Conservation (phyloP, 2,329 filamentous ascomycete species). For the Neofusicoccum cordaticola region DNA sequence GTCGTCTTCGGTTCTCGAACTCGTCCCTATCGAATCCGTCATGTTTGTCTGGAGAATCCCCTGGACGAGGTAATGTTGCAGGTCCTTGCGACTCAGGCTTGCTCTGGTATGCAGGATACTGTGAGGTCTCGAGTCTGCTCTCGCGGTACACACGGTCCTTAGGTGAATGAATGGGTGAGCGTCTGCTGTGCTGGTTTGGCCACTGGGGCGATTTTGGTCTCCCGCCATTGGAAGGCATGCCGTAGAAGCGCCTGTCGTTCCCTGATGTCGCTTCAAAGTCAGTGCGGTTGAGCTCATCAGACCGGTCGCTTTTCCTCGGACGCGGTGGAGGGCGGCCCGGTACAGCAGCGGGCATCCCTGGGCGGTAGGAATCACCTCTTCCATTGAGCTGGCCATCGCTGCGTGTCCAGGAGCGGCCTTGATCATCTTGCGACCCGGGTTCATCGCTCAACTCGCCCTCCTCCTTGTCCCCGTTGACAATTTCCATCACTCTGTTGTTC, state of each 20-base stretch:
- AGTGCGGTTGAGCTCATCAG: constrained; percentile 6
- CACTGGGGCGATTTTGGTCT: neutral
- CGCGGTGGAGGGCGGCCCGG: neutral
- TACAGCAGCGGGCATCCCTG: neutral
- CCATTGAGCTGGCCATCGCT: neutral
- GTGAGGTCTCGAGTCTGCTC: neutral
- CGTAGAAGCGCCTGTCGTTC: neutral
- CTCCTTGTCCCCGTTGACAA: constrained; percentile 53
- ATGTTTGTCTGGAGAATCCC: neutral
- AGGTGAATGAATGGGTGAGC: neutral
- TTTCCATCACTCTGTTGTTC: constrained; percentile 28
- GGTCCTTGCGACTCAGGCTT: neutral
- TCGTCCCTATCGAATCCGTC: neutral
- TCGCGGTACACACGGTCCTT: neutral
- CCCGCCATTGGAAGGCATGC: neutral
- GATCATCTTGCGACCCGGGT: neutral
- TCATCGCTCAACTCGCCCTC: constrained; percentile 80
- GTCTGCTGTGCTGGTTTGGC: neutral
- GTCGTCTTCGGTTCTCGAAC: constrained; percentile 1
- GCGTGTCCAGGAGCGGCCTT: constrained; percentile 1
- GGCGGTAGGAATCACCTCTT: constrained; percentile 11
- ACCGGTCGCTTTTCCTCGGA: neutral
- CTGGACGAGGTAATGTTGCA: neutral
- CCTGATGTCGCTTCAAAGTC: neutral
- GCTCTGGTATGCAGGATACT: neutral